Evolutionary conservation across 1,139 yeast genomes (phyloP), one percentile per base, ranked within the genome.

Genomic region (Taphrina pruni): DNA sequence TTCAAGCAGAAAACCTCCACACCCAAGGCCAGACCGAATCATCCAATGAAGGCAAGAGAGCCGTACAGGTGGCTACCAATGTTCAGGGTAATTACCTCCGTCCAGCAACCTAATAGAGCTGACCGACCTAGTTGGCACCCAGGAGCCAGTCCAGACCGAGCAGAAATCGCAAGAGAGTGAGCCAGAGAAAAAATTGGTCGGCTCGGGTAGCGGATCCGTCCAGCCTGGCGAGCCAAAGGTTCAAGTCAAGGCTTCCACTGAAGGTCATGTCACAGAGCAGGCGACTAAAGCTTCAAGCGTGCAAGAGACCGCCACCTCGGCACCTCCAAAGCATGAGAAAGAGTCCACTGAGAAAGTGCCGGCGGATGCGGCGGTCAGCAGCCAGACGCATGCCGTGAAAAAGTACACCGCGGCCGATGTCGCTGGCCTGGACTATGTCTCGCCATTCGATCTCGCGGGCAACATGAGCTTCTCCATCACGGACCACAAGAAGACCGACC

Each of bases 401-500:
- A 12, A 45, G 2, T 45, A 45, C 48, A 45, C 48, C 20, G 48
- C 48, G 12, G 48, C 48, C 12, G 48, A 45, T 3, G n/a, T 26
- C 57, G 17, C 39, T 2, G 60, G 43, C 1, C 36, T n/a, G 50
- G 60, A 39, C 26, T 58, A 45, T 20, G 41, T 58, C 43, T 43
- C 62, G 17, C 62, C 62, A 11, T 38, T 36, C 26, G 54, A 43
- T 20, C 43, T 58, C 12, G 67, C 56, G 6, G 61, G 67, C 11
- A 55, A 35, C 60, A 64, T 57, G 46, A 48, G 39, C 48, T 55
- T 45, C 67, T 20, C 41, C 7, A 41, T 55, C 56, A 26, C 17
- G 41, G 58, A 38, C 3, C 43, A 32, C 35, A 12, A 64, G 20
- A 17, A 32, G 20, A 32, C 67, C 0, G 43, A 54, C 39, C 11